phyloP scores from a whole-genome alignment of 768 basidiomycete genomes.

The Russula earlei region DNA sequence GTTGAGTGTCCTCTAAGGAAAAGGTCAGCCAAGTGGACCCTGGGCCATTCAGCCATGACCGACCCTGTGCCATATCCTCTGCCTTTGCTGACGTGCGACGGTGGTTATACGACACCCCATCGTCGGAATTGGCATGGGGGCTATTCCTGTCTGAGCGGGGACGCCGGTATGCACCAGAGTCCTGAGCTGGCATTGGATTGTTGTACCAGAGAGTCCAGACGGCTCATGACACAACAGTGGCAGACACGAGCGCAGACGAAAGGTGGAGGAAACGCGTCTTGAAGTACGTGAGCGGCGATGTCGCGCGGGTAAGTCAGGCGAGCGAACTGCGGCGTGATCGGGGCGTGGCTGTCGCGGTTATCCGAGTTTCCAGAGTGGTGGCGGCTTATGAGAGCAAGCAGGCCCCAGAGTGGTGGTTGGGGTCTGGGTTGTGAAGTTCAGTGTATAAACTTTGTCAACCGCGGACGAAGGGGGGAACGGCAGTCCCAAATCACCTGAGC shows the following conservation, averaged over 20 bases:
- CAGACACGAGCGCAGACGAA: neutral
- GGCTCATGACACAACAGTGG: slow-evolving; percentile 13
- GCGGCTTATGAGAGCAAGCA: slow-evolving; percentile 17
- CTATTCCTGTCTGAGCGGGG: slow-evolving; percentile 12
- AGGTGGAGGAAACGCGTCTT: slow-evolving; percentile 7
- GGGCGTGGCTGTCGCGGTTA: slow-evolving; percentile 15
- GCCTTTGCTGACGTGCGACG: slow-evolving; percentile 8
- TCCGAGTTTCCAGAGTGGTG: slow-evolving; percentile 15
- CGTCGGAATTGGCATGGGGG: slow-evolving; percentile 16
- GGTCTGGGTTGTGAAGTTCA: slow-evolving; percentile 4
- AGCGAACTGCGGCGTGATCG: slow-evolving; percentile 21
- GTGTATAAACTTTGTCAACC: slow-evolving; percentile 18
- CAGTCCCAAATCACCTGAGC: slow-evolving; percentile 17
- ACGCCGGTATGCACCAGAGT: slow-evolving; percentile 8
- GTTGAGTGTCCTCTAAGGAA: slow-evolving; percentile 20
- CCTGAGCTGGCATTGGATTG: slow-evolving; percentile 11
- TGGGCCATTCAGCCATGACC: neutral
- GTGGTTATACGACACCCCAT: slow-evolving; percentile 8
- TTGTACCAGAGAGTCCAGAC: slow-evolving; percentile 16
- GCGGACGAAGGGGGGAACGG: slow-evolving; percentile 19
- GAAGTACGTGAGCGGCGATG: slow-evolving; percentile 12
- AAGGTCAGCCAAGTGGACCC: neutral
- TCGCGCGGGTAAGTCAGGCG: slow-evolving; percentile 12
- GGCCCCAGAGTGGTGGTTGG: slow-evolving; percentile 7
- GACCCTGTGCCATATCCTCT: slow-evolving; percentile 13